Evolutionary conservation across 495 filamentous ascomycete species (phyloP), one percentile per base, ranked within the genome.

Genomic region (Aspergillus sclerotiicarbonarius): DNA sequence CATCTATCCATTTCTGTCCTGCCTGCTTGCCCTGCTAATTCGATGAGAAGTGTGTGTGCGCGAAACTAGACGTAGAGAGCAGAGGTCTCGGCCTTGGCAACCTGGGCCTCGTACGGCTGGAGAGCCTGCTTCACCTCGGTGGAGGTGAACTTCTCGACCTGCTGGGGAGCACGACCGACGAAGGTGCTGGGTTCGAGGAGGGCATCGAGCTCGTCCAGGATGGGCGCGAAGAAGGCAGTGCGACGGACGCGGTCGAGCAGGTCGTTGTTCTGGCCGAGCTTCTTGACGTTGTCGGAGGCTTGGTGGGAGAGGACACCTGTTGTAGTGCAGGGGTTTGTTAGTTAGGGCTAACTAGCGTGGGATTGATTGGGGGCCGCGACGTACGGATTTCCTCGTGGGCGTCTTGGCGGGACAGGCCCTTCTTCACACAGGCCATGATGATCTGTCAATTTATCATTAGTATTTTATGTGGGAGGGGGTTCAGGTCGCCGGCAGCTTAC

Each of bases 381-480:
- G 58, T 71, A 71, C 79, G 78, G 58, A 98, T 91, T 67, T 91
- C 78, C 76, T 98, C 94, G 70, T 98, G 95, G 4, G 94, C 88
- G 21, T 96, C 89, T 69, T 98, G 94, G 51, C 95, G 80, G 41
- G 85, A 90, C 13, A 80, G 81, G 30, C 91, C 91, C 62, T 87
- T 82, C 58, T 81, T 80, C 39, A 90, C 85, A 50, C 94, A 82
- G 66, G 84, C 85, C 91, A 96, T 96, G 71, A 98, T 90, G 65
- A 97, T 88, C 72, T 87, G 46, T 20, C 8, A 33, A 15, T 19
- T 16, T 46, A 43, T 68, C 63, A 69, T 62, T 58, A 53, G 49
- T 43, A 37, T 53, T 12, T 12, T 20, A 15, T 25, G 45, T 55
- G 32, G 18, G 30, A 10, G 19, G 37, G 16, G 49, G 3, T 29